Evolutionary conservation across 2,329 filamentous ascomycete species (phyloP).

Genomic region (Teratosphaeria zuluensis): DNA sequence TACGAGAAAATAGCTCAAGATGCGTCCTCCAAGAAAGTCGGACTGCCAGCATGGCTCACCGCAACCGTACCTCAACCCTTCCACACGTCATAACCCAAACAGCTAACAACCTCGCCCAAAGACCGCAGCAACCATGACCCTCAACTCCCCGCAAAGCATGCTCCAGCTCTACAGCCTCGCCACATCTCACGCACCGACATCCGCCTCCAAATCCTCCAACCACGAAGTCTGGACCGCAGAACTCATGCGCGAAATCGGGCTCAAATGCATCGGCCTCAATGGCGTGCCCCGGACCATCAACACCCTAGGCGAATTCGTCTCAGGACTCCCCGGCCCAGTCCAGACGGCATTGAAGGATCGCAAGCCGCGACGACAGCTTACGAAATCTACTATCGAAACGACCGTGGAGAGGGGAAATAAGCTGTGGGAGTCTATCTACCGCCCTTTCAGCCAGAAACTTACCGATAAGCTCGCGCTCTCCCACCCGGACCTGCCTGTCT

Average conservation of each 20-base stretch:
- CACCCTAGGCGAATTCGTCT: slow-evolving; percentile 62
- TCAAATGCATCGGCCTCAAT: slow-evolving; percentile 73
- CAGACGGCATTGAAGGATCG: slow-evolving; percentile 36
- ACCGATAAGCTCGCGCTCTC: slow-evolving; percentile 59
- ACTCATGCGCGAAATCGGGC: slow-evolving; percentile 63
- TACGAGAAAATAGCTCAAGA: slow-evolving; percentile 56
- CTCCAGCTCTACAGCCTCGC: slow-evolving; percentile 48
- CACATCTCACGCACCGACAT: slow-evolving; percentile 11
- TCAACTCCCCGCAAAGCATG: slow-evolving; percentile 75
- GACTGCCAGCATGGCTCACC: slow-evolving; percentile 55
- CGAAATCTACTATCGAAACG: slow-evolving; percentile 35
- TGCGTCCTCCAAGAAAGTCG: slow-evolving; percentile 53
- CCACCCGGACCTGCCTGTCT: slow-evolving; percentile 72
- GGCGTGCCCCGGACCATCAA: slow-evolving; percentile 73
- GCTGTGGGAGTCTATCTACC: slow-evolving; percentile 71
- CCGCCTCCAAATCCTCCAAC: slow-evolving; percentile 14
- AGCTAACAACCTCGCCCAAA: slow-evolving; percentile 23
- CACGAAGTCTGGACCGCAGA: slow-evolving; percentile 49
- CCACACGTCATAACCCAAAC: not conserved
- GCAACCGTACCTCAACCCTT: slow-evolving; percentile 43
- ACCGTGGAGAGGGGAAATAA: slow-evolving; percentile 50
- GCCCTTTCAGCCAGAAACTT: slow-evolving; percentile 63
- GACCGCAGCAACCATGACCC: slow-evolving; percentile 74
- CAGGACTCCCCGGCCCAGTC: slow-evolving; percentile 50
- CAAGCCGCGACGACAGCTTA: slow-evolving; percentile 28